Evolutionary conservation across 2,329 filamentous ascomycete genomes (phyloP).

Genomic region (Alternaria metachromatica): DNA sequence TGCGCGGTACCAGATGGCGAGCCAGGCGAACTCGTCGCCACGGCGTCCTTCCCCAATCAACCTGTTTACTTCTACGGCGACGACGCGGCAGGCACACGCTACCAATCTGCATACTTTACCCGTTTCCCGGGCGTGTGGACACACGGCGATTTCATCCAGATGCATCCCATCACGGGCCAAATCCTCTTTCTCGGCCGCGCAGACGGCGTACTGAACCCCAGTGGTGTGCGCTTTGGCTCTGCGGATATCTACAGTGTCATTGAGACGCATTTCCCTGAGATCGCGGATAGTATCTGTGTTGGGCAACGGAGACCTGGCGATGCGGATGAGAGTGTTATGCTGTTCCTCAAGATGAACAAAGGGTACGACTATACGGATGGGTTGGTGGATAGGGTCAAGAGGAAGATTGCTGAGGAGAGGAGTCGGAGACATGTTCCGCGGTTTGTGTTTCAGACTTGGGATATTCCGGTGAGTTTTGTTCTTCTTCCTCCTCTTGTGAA

Average conservation of each 20-base stretch:
- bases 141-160: slow-evolving; percentile 79
- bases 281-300: slow-evolving; percentile 79
- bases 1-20: slow-evolving; percentile 66
- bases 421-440: slow-evolving; percentile 78
- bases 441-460: slow-evolving; percentile 79
- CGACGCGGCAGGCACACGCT: slow-evolving; percentile 46
- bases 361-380: slow-evolving; percentile 49
- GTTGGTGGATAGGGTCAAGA: slow-evolving; percentile 67
- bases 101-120: slow-evolving; percentile 56
- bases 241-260: slow-evolving; percentile 81
- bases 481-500: not conserved
- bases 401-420: slow-evolving; percentile 68
- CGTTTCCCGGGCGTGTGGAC: slow-evolving; percentile 72
- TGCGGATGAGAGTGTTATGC: slow-evolving; percentile 63
- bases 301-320: slow-evolving; percentile 73
- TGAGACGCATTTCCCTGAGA: slow-evolving; percentile 68
- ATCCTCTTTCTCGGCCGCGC: slow-evolving; percentile 72
- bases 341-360: slow-evolving; percentile 67
- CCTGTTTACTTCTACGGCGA: slow-evolving; percentile 63
- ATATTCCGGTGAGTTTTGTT: slow-evolving; percentile 72
- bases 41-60: slow-evolving; percentile 75
- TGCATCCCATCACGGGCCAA: slow-evolving; percentile 71
- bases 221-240: slow-evolving; percentile 78
- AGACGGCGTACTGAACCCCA: slow-evolving; percentile 82
- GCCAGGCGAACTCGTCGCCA: slow-evolving; percentile 77